These are phyloP conservation scores for Raddia guianensis DNA, from an alignment of 176 grass and related monocot species.

Conservation along the genomic window DNA sequence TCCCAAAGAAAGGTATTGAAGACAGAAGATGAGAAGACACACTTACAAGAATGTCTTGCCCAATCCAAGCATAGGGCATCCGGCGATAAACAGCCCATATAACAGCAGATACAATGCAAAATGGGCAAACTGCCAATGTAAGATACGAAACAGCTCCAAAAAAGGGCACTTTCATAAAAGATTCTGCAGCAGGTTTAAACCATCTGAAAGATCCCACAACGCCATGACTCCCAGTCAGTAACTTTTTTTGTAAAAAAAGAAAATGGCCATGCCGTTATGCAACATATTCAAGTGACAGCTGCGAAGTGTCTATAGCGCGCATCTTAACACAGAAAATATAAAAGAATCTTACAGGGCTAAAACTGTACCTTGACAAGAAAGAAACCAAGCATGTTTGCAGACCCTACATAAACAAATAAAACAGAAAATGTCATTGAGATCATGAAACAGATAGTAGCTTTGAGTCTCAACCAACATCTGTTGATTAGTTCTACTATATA, in stretches of 20 bases:
- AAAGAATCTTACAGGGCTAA: slow-evolving; percentile 9
- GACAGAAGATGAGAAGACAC: not conserved
- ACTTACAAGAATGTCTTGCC: slow-evolving; percentile 97
- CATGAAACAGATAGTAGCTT: slow-evolving; percentile 19
- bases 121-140: slow-evolving; percentile 78
- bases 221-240: slow-evolving; percentile 15
- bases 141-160: slow-evolving; percentile 91
- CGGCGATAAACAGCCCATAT: slow-evolving; percentile 77
- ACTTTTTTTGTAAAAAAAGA: slow-evolving; percentile 6
- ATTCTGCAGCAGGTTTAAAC: slow-evolving; percentile 84
- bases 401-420: slow-evolving; percentile 60
- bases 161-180: slow-evolving; percentile 86
- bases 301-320: slow-evolving; percentile 18
- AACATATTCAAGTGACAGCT: slow-evolving; percentile 17
- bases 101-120: slow-evolving; percentile 80
- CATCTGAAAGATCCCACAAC: slow-evolving; percentile 63
- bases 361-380: slow-evolving; percentile 85
- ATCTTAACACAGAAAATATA: slow-evolving; percentile 32
- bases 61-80: slow-evolving; percentile 79
- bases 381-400: slow-evolving; percentile 96
- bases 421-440: slow-evolving; percentile 32
- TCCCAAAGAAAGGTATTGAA: slow-evolving; percentile 27
- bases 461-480: slow-evolving; percentile 1
- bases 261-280: not conserved
- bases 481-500: slow-evolving; percentile 2